Base-by-base conservation (phyloP, 2,329 filamentous ascomycete genomes). In the Drechslerella coelobrocha region DNA sequence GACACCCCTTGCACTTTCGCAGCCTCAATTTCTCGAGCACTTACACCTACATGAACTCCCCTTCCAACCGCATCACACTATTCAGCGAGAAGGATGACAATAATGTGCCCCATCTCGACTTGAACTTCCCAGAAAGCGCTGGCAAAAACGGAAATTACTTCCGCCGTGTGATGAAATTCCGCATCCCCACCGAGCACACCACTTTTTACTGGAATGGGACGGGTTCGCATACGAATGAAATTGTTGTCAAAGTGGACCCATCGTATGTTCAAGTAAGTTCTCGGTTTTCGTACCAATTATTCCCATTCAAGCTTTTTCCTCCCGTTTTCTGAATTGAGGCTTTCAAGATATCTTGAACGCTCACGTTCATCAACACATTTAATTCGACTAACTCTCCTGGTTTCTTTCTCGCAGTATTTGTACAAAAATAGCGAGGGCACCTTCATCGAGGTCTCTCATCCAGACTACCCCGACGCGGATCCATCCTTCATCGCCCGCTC, bases 61-160 rank as follows among this genome's bases (percentile, higher is more conserved):
- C 65, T 1, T 56, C 65, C 12, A 62, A 69, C 19, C 48, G 55
- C n/a, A 57, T 69, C 52, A 57, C 65, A 8, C 21, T 69, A 3
- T 23, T 57, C 21, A 50, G 31, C 21, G 45, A 23, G 4, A 17
- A 29, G 2, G 39, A 14, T 2, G 52, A 62, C 5, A 39, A 53
- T 17, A 45, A 59, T 41, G 52, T 69, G 5, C 51, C 61, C 2
- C 39, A 52, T 24, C 26, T 69, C 12, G 65, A 69, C 9, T 47
- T 69, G 10, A 45, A 34, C 9, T 69, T 69, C 34, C 57, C 65
- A 10, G 65, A 69, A 26, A 55, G 51, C 17, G 65, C 52, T 21
- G 65, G 65, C 17, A 69, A 69, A 29, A 69, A 52, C 10, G 65
- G 65, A 1, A 69, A 57, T n/a, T 69, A 69, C 31, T 69, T 47